These are phyloP conservation scores for Magnolia sinica DNA, from an alignment of 164 flowering plant genomes.

Conservation along the genomic window DNA sequence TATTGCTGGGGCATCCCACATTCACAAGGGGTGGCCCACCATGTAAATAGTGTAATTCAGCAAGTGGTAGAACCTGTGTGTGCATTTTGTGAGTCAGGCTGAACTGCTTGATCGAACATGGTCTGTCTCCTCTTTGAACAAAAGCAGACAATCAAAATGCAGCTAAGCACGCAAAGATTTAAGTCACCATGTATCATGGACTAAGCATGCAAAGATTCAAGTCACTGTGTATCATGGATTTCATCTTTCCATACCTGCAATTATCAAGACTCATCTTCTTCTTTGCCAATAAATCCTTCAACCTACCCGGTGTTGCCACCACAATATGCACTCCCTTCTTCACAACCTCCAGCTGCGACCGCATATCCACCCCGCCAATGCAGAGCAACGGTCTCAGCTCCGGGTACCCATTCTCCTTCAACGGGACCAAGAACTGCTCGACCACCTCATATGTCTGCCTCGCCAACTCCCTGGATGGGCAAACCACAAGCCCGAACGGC, in stretches of 20 bases:
- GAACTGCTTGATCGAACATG: no score
- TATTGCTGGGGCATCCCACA: neutral
- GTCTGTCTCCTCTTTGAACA: no score
- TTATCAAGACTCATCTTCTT: conserved; percentile 84
- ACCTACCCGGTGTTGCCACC: conserved; percentile 95
- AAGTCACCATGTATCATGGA: neutral
- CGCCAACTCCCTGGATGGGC: conserved; percentile 93
- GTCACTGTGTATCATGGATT: neutral
- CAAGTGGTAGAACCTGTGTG: neutral
- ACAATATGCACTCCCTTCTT: conserved; percentile 94
- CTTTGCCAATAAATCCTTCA: conserved; percentile 94
- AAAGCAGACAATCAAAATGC: no score
- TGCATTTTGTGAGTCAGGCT: no score
- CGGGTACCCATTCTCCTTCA: conserved; percentile 72
- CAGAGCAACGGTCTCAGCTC: conserved; percentile 83
- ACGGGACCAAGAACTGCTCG: conserved; percentile 60
- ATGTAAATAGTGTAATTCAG: neutral
- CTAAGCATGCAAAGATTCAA: neutral
- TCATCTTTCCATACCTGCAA: conserved; percentile 57
- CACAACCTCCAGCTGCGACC: conserved; percentile 82
- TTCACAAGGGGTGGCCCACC: neutral
- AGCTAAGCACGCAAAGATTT: no score
- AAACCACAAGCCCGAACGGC: conserved; percentile 80
- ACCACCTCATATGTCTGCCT: conserved; percentile 90
- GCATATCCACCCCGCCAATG: conserved; percentile 95